phyloP scores from a whole-genome alignment of 805 yeast genomes.

The Kazachstania kunashirensis region DNA sequence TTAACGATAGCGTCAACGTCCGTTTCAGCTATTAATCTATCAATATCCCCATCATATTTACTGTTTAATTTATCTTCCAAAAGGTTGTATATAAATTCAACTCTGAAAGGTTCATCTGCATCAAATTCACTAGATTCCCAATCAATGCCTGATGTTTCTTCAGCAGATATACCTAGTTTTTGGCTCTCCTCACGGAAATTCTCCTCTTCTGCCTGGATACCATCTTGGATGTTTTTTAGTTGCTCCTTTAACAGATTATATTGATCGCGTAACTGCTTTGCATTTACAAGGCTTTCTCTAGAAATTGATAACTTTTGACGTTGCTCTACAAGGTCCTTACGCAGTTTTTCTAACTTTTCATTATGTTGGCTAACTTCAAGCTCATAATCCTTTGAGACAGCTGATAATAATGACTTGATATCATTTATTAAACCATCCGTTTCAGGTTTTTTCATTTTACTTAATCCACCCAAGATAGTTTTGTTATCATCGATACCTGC shows the following conservation, averaged over 20 bases:
- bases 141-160: constrained; percentile 24
- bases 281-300: constrained; percentile 19
- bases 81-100: constrained; percentile 48
- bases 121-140: constrained; percentile 50
- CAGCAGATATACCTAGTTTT: constrained; percentile 28
- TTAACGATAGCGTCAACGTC: constrained; percentile 16
- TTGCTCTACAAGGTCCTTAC: constrained; percentile 30
- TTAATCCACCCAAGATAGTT: not conserved
- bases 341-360: constrained; percentile 41
- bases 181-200: constrained; percentile 39
- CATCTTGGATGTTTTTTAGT: constrained; percentile 48
- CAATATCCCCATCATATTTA: constrained; percentile 24
- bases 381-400: constrained; percentile 51
- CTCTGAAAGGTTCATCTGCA: constrained; percentile 87
- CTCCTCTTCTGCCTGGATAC: constrained; percentile 53
- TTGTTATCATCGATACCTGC: not conserved
- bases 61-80: constrained; percentile 35
- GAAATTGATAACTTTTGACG: constrained; percentile 19
- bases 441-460: constrained; percentile 12
- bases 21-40: constrained; percentile 18
- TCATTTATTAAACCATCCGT: constrained; percentile 32
- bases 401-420: constrained; percentile 40
- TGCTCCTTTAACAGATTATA: constrained; percentile 46
- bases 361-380: constrained; percentile 47
- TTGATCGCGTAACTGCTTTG: constrained; percentile 42